phyloP scores from a whole-genome alignment of 2,329 filamentous ascomycete genomes.

The Aspergillus caelatus region DNA sequence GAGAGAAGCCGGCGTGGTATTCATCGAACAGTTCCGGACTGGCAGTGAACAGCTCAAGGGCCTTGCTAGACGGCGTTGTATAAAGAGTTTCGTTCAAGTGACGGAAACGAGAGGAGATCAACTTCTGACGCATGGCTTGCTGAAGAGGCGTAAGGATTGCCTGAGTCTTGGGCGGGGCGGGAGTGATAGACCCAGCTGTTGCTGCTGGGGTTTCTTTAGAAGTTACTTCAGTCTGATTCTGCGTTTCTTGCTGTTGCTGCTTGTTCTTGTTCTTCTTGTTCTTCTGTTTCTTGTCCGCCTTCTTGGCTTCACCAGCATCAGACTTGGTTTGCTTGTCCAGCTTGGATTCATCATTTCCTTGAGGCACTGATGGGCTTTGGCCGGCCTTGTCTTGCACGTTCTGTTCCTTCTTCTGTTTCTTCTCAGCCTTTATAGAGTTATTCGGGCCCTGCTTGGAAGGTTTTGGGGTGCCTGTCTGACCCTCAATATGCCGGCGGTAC shows the following conservation, averaged over 20 bases:
- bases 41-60: conserved; percentile 78
- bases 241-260: conserved; percentile 24
- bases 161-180: conserved; percentile 47
- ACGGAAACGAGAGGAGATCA: conserved; percentile 92
- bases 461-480: conserved; percentile 47
- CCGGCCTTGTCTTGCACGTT: conserved; percentile 22
- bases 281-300: conserved; percentile 30
- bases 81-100: conserved; percentile 97
- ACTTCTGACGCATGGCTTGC: conserved; percentile 90
- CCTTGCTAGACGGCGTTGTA: conserved; percentile 81
- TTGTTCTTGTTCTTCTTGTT: conserved; percentile 40
- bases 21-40: conserved; percentile 93
- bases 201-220: conserved; percentile 14
- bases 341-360: conserved; percentile 25
- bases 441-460: neutral
- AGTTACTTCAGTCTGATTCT: conserved; percentile 21
- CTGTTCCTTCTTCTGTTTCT: conserved; percentile 34
- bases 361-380: conserved; percentile 26
- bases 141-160: conserved; percentile 86
- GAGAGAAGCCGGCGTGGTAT: conserved; percentile 94
- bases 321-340: conserved; percentile 18
- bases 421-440: conserved; percentile 32
- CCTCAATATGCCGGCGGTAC: conserved; percentile 79
- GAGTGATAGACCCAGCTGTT: conserved; percentile 24
- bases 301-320: conserved; percentile 23